Evolutionary conservation across 257 asterid species (phyloP), one percentile per base, ranked within the genome.

Genomic region (Rehmannia glutinosa): DNA sequence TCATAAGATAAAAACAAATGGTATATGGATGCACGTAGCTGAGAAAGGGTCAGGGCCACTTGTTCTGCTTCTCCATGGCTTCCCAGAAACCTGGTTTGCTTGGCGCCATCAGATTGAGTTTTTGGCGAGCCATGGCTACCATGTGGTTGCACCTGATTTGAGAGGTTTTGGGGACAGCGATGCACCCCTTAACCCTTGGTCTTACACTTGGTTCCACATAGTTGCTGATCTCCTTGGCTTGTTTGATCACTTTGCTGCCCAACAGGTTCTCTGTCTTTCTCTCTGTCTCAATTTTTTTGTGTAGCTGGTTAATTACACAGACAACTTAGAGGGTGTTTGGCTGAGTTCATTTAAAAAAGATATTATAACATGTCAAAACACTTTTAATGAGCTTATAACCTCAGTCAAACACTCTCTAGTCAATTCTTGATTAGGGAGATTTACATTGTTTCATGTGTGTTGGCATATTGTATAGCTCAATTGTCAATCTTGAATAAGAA

Each of bases 131-230:
- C 77, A 75, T 2, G 82, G 83, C 36, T 79, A 72, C 73, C 88
- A 51, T 45, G 88, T 76, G 20, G 76, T 80, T 30, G 85, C 85
- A 3, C 85, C 85, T 5, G 88, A 83, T 46, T 64, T 83, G 55
- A 72, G 85, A 77, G 88, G 88, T 65, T 77, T 25, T 51, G 88
- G 88, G 9, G 86, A 83, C 68, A 35, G 82, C 39, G 82, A 80
- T 28, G 75, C 85, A 1, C 85, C 85, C 11, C 68, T 72, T 25
- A 28, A 5, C 47, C 80, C 80, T 43, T 72, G 82, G 27, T 80
- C 85, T 13, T 83, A 80, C 67, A 75, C 82, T 50, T 76, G 75
- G 68, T 78, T 80, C 69, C 89, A 81, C 66, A 71, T 83, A 24
- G 82, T 76, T 71, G 84, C 61, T 1, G 86, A 83, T 72, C 86